These are phyloP conservation scores for Xerocomus spinulosus DNA, from an alignment of 768 basidiomycete species.

Conservation along the genomic window DNA sequence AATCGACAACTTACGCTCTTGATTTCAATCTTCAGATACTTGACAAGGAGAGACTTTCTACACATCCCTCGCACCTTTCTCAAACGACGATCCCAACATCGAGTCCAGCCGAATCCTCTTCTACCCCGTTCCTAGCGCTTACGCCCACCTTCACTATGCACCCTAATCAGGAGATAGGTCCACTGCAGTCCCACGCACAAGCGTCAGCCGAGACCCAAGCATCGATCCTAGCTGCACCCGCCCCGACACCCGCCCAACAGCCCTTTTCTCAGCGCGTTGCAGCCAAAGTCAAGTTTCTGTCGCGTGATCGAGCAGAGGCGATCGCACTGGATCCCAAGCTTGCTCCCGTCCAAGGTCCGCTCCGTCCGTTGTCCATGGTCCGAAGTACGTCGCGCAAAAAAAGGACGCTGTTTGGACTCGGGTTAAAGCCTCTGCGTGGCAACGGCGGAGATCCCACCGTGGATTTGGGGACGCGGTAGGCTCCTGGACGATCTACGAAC, in stretches of 20 bases:
- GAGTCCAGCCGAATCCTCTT: constrained; percentile 14
- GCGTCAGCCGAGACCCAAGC: not conserved
- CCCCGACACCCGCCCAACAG: not conserved
- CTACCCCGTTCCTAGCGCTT: constrained; percentile 9
- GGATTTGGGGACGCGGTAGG: constrained; percentile 5
- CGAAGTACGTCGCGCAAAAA: constrained; percentile 13
- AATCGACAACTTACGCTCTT: not conserved
- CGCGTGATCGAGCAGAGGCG: constrained; percentile 24
- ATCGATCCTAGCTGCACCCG: not conserved
- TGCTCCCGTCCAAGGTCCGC: constrained; percentile 29
- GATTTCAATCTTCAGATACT: constrained; percentile 3
- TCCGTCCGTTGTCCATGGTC: constrained; percentile 27
- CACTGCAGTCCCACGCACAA: not conserved
- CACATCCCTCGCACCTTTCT: constrained; percentile 4
- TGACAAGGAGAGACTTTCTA: constrained; percentile 18
- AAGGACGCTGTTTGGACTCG: constrained; percentile 22
- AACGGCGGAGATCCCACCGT: not conserved
- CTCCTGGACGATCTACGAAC: no score
- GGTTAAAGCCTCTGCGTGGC: constrained; percentile 6
- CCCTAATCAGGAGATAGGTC: not conserved
- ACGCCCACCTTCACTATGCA: constrained; percentile 14
- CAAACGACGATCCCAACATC: constrained; percentile 1
- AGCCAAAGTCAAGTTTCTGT: constrained; percentile 17
- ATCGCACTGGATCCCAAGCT: constrained; percentile 31
- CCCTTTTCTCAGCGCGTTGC: constrained; percentile 10